Evolutionary conservation across 2,329 filamentous ascomycete species (phyloP).

Genomic region (Cladosporium sp.): DNA sequence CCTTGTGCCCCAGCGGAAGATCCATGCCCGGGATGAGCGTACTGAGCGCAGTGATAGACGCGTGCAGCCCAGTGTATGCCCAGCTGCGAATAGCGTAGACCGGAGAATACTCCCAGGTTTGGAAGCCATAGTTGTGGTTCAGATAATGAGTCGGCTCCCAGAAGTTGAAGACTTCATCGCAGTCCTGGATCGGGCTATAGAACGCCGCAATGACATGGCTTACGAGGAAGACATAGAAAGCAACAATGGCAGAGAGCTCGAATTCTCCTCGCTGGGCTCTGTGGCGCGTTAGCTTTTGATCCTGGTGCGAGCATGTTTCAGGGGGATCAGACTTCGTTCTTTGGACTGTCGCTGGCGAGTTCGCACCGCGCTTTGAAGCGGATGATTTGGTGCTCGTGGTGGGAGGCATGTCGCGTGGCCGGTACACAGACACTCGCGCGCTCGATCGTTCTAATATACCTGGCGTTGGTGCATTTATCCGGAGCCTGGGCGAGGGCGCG

Average conservation of each 20-base stretch:
- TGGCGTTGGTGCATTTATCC: conserved; percentile 8
- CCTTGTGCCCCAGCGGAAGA: conserved; percentile 5
- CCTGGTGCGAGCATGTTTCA: no score
- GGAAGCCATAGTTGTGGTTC: conserved; percentile 82
- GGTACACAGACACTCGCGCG: no score
- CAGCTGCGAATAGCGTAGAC: conserved; percentile 93
- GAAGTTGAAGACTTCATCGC: conserved; percentile 98
- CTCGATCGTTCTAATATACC: neutral
- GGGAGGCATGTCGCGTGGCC: neutral
- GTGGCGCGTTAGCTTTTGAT: neutral
- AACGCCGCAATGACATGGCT: conserved; percentile 70
- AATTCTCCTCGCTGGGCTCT: neutral
- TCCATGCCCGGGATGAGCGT: conserved; percentile 9
- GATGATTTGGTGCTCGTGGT: neutral
- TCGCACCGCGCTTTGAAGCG: neutral
- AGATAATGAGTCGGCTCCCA: conserved; percentile 97
- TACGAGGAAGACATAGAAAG: conserved; percentile 72
- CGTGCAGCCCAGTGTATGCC: conserved; percentile 80
- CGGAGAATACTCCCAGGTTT: conserved; percentile 98
- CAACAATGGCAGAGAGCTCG: conserved; percentile 56
- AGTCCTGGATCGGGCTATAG: conserved; percentile 91
- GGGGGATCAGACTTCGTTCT: neutral
- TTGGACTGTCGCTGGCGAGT: neutral
- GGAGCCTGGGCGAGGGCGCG: neutral
- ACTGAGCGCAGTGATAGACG: conserved; percentile 31